These are phyloP conservation scores for Aspergillus leporis DNA, from an alignment of 495 filamentous ascomycete genomes.

Conservation along the genomic window DNA sequence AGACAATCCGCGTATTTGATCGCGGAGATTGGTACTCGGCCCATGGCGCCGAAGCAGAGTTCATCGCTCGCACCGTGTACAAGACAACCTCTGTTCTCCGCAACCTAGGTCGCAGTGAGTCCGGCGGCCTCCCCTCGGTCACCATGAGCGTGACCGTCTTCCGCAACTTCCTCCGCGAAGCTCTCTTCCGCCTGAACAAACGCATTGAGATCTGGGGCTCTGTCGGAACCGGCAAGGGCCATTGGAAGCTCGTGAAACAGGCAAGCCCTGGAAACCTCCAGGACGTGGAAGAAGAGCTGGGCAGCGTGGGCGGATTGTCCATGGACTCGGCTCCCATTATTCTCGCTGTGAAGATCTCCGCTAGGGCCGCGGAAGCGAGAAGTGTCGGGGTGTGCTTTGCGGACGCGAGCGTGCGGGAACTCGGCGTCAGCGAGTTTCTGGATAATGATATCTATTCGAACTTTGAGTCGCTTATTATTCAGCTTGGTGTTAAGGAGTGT, in stretches of 20 bases:
- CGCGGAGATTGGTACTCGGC: slow-evolving; percentile 94
- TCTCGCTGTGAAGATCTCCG: slow-evolving; percentile 86
- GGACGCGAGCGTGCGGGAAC: slow-evolving; percentile 92
- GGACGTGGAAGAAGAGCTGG: slow-evolving; percentile 95
- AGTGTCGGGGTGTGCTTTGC: slow-evolving; percentile 96
- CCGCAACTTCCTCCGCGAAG: slow-evolving; percentile 92
- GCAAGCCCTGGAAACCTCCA: slow-evolving; percentile 95
- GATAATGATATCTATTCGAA: slow-evolving; percentile 99
- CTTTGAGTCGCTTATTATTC: slow-evolving; percentile 94
- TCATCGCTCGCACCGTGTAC: slow-evolving; percentile 93
- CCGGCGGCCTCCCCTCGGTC: slow-evolving; percentile 83
- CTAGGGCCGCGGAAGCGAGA: slow-evolving; percentile 80
- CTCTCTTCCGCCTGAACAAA: slow-evolving; percentile 86
- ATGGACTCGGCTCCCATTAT: slow-evolving; percentile 92
- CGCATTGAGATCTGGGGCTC: slow-evolving; percentile 88
- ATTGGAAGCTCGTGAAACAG: slow-evolving; percentile 89
- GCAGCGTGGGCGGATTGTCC: slow-evolving; percentile 54
- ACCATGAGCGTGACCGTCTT: slow-evolving; percentile 93
- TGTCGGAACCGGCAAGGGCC: slow-evolving; percentile 62
- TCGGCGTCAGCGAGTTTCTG: slow-evolving; percentile 95
- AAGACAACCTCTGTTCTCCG: slow-evolving; percentile 95
- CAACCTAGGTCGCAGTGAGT: slow-evolving; percentile 80
- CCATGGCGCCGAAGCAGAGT: slow-evolving; percentile 88
- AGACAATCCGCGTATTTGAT: slow-evolving; percentile 81
- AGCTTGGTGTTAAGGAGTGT: slow-evolving; percentile 93